Evolutionary conservation across 352 stramenopile genomes (phyloP), one percentile per base, ranked within the genome.

Genomic region (Phytophthora sojae): DNA sequence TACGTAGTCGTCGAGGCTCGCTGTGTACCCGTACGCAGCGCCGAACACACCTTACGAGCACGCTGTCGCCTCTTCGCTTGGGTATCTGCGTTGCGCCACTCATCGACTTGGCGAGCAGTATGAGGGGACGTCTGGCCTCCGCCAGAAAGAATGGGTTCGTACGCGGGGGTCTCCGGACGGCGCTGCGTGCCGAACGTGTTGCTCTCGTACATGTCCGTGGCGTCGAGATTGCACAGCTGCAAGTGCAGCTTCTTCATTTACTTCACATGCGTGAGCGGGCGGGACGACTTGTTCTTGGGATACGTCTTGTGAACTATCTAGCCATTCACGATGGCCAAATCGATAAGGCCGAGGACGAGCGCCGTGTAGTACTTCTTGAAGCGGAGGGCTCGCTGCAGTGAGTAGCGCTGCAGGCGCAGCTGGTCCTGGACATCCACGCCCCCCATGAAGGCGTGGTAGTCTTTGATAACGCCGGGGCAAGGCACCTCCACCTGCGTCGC

Each of bases 371-470:
- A 47, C 15, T 47, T 47, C 15, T n/a, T 6, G 39, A 47, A 47
- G 39, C 39, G 39, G 14, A 47, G 6, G 0, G 39, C 12, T 14
- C 39, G 39, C 39, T 47, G 39, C 12, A 47, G 15, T 19, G 39
- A 47, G 39, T 47, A 47, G 14, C 39, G 14, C 14, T 47, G 39
- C 6, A 47, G 14, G 12, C 39, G 12, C 14, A 21, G 6, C 39
- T 47, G 39, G 39, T 21, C 39, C 14, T 47, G 39, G 14, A 21
- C 39, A 15, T 29, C 45, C 7, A 26, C 44, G 11, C 45, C n/a
- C 45, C 45, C 45, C 21, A 52, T 29, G 45, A 26, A 61, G 4
- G 35, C 17, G n/a, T 73, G 64, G 17, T 71, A 71, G 25, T 73
- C 54, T 17, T 64, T 70, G 1, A 61, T 29, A 1, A 65, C 42